Evolutionary conservation across 148 eudicot genomes (phyloP).

Genomic region (Camellia sinensis): DNA sequence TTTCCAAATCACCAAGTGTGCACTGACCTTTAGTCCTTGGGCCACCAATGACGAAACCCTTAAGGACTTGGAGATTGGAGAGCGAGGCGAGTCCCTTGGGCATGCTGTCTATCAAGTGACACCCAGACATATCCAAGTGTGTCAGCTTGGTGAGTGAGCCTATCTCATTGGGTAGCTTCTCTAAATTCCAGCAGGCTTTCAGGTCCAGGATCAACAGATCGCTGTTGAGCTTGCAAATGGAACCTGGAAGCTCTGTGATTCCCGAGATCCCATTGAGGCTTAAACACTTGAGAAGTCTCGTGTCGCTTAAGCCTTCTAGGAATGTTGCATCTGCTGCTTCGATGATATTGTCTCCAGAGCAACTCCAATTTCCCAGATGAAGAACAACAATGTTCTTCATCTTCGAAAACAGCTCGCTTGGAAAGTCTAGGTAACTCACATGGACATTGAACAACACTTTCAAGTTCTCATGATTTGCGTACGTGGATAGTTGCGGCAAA

Average conservation of each 20-base stretch:
- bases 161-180: neutral
- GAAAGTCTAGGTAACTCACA: neutral
- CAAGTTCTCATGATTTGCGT: neutral
- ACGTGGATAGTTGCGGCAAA: neutral
- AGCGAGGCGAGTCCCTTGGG: neutral
- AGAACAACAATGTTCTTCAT: neutral
- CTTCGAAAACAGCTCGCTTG: neutral
- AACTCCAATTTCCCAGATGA: slow-evolving; percentile 7
- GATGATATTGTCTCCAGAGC: neutral
- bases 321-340: neutral
- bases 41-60: neutral
- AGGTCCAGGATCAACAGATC: neutral
- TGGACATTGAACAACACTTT: neutral
- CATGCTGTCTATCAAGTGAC: neutral
- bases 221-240: neutral
- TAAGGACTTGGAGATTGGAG: neutral
- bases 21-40: neutral
- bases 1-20: neutral
- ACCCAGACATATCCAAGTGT: neutral
- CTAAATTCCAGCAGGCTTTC: neutral
- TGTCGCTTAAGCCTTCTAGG: neutral
- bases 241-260: neutral
- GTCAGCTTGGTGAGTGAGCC: neutral
- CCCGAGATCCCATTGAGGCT: neutral
- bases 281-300: neutral